Base-by-base conservation (phyloP, 768 basidiomycete genomes). In the Leccinum uliginosum region DNA sequence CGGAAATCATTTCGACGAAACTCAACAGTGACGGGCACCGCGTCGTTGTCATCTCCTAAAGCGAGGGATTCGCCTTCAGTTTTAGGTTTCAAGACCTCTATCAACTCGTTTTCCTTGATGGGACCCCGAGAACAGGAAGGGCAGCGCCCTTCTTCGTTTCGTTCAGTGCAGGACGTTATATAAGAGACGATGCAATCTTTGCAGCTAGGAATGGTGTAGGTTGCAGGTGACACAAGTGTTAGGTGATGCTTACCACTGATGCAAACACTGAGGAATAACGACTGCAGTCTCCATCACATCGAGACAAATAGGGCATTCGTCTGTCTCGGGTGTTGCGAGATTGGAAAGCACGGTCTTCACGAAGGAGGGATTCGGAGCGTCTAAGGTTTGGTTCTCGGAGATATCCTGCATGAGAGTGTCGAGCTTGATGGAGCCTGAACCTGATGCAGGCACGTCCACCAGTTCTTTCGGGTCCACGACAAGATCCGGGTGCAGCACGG, bases 401-500 rank as follows among this genome's bases (percentile, higher is more conserved):
- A 88, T 81, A 30, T 75, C 75, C 46, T 79, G 73, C 57, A 90
- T 81, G 53, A 92, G 69, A 24, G 80, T 75, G 26, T 86, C 78
- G 24, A 89, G 75, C 54, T 87, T 79, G 19, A 88, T 67, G 47
- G 77, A 80, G 51, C 59, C 58, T 5, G 59, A 59, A 48, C 46
- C 40, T 10, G 74, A 73, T n/a, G 68, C 63, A 1, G 75, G 62
- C 4, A 74, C 74, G 8, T 71, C 59, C 2, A 71, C 66, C 15
- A 74, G 69, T 30, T 76, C 75, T 26, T 83, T 76, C 6, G 75
- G 70, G 10, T 80, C 80, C 10, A 89, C 74, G 9, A 97, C 92
- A 23, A 98, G 83, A 59, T 81, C 81, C 0, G 96, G 93, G 67
- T 98, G 96, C 21, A 97, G 79, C 4, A 97, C 94, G 9, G 94